Base-by-base conservation (phyloP, 2,329 filamentous ascomycete genomes). In the Helminthosporium solani region DNA sequence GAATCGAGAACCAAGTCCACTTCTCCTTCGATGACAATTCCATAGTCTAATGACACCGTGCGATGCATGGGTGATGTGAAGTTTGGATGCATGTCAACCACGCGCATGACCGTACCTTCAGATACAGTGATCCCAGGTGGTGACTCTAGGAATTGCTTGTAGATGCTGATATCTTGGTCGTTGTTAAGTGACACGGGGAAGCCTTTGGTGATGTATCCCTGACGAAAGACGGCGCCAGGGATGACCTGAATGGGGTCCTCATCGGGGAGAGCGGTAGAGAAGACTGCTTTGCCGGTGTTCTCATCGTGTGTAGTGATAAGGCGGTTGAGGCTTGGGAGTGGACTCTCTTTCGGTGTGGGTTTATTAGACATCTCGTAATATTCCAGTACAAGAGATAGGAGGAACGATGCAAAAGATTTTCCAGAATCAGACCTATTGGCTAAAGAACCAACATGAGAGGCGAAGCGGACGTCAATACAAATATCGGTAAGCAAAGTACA, bases 101-200 rank as follows among this genome's bases (percentile, higher is more conserved):
- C 60, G 15, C 73, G 67, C 27, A 76, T 59, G 1, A 76, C 73
- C 2, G 75, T 75, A 11, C 76, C 76, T 9, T 64, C 64, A 1
- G 71, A 68, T 15, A 75, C 64, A 6, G 74, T 71, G 4, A 82
- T 66, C 0, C 78, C 79, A 0, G 79, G 76, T 1, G 75, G 70
- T 16, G 66, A 59, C 6, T 64, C 48, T 9, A 79, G 66, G 50
- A 73, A 73, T 28, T 58, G 54, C 35, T 71, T 63, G 65, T 81
- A 80, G 7, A 63, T 60, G 8, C 54, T 46, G 4, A 81, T 57
- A 56, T 82, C 78, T 40, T 67, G 57, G 40, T 75, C 70, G 8
- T 63, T 50, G 58, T 70, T 70, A 30, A 81, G 61, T 30, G 75
- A 54, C 12, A 73, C 70, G 0, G 79, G 78, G 46, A 72, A 74